phyloP scores from a whole-genome alignment of 2,329 filamentous ascomycete species.

The Cadophora malorum region DNA sequence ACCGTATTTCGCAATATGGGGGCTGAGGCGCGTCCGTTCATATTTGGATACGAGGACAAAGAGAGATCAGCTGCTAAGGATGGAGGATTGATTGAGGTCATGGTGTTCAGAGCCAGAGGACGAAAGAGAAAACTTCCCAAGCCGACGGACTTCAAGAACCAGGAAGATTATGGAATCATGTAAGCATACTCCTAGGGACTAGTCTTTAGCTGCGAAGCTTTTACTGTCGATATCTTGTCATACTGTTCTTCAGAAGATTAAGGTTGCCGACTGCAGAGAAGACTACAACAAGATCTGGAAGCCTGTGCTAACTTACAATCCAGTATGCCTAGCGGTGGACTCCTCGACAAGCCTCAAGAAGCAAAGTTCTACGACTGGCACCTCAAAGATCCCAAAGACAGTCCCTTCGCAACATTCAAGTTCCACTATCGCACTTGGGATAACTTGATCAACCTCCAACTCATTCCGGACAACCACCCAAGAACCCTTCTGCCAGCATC shows the following conservation, averaged over 20 bases:
- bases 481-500: conserved; percentile 32
- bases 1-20: conserved; percentile 47
- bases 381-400: conserved; percentile 57
- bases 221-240: not conserved
- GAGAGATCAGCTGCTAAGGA: conserved; percentile 53
- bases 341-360: conserved; percentile 58
- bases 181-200: conserved; percentile 46
- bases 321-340: conserved; percentile 59
- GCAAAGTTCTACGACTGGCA: conserved; percentile 59
- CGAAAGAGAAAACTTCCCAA: conserved; percentile 52
- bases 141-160: conserved; percentile 53
- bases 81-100: conserved; percentile 61
- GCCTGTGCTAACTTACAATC: not conserved
- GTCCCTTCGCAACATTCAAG: conserved; percentile 59
- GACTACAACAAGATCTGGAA: not conserved
- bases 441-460: conserved; percentile 54
- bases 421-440: conserved; percentile 63
- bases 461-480: conserved; percentile 47
- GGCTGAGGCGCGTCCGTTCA: conserved; percentile 59
- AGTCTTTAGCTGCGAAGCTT: not conserved
- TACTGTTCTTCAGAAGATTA: not conserved
- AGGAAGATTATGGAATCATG: conserved; percentile 60
- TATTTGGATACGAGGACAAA: conserved; percentile 48
- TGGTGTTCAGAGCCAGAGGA: conserved; percentile 58
- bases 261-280: not conserved